A percentile compares a stretch with the other conserved stretches of the same genome.
These are phyloP conservation scores for Mycena indigotica DNA, from an alignment of 768 basidiomycete genomes.

Conservation along the genomic window DNA sequence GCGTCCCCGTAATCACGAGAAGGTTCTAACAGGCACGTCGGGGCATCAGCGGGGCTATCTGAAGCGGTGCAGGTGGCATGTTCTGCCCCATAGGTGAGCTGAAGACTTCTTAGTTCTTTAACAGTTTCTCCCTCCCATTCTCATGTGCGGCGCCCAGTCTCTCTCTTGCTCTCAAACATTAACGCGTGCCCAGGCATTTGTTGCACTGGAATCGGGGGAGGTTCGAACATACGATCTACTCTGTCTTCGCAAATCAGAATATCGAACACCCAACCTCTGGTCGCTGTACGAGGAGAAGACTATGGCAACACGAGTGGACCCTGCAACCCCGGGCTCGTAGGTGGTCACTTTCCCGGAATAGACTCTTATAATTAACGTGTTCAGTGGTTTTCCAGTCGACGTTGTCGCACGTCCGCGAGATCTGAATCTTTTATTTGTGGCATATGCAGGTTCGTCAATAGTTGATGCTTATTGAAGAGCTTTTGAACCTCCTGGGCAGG, in stretches of 20 bases:
- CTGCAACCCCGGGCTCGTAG: conserved; percentile 38
- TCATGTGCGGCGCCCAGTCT: too few species aligned
- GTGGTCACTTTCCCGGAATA: conserved; percentile 8
- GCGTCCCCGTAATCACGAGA: too few species aligned
- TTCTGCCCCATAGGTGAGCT: too few species aligned
- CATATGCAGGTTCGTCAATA: conserved; percentile 63
- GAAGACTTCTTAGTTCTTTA: conserved; percentile 62
- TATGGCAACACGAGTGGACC: conserved; percentile 41
- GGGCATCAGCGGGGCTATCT: too few species aligned
- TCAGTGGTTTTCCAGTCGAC: conserved; percentile 60
- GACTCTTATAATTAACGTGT: conserved; percentile 15
- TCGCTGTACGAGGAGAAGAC: conserved; percentile 63
- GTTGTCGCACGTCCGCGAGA: conserved; percentile 70
- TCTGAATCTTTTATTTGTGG: conserved; percentile 70
- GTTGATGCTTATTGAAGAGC: neutral
- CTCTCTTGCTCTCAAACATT: too few species aligned
- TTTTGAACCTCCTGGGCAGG: conserved; percentile 41
- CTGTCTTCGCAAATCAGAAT: conserved; percentile 65
- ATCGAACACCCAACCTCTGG: conserved; percentile 79
- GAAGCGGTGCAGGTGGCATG: too few species aligned
- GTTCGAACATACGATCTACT: conserved; percentile 78
- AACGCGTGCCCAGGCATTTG: conserved; percentile 43
- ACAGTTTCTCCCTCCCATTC: conserved; percentile 69
- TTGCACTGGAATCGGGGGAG: conserved; percentile 52
- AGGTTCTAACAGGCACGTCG: too few species aligned